phyloP scores from a whole-genome alignment of 495 filamentous ascomycete genomes.

The Penicillium ucsense region DNA sequence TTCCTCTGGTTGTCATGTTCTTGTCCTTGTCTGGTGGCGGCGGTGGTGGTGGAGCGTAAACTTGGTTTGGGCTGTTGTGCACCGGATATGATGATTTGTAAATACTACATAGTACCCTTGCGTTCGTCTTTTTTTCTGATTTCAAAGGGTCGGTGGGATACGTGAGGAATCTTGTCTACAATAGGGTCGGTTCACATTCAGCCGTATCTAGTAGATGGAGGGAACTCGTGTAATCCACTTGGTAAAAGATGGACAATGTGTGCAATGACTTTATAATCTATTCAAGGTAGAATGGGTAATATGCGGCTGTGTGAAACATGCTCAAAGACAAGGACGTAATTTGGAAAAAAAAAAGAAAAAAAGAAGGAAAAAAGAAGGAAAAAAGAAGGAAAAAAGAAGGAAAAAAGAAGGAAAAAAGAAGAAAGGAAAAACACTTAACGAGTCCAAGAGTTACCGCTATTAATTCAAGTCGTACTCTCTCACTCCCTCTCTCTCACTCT shows the following conservation, averaged over 20 bases:
- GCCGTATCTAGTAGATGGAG: too few relatives aligned
- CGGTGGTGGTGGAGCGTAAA: constrained; percentile 15
- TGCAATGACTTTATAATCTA: too few relatives aligned
- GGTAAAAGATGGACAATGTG: too few relatives aligned
- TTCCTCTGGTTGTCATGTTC: constrained; percentile 33
- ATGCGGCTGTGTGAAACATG: neutral
- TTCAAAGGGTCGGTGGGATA: too few relatives aligned
- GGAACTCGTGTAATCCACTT: too few relatives aligned
- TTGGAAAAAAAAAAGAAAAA: neutral
- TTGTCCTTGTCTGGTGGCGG: constrained; percentile 35
- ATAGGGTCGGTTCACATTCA: too few relatives aligned
- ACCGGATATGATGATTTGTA: neutral
- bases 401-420: neutral
- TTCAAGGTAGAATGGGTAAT: neutral
- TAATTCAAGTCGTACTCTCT: too few relatives aligned
- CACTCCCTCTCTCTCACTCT: too few relatives aligned
- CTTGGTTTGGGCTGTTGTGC: neutral
- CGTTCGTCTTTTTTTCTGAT: neutral
- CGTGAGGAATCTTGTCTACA: too few relatives aligned
- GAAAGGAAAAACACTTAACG: neutral
- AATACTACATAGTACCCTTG: neutral
- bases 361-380: neutral
- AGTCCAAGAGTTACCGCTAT: too few relatives aligned
- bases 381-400: neutral
- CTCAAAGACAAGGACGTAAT: neutral